Conservation (phyloP, 106 monocot species). For the Dendrobium catenatum region DNA sequence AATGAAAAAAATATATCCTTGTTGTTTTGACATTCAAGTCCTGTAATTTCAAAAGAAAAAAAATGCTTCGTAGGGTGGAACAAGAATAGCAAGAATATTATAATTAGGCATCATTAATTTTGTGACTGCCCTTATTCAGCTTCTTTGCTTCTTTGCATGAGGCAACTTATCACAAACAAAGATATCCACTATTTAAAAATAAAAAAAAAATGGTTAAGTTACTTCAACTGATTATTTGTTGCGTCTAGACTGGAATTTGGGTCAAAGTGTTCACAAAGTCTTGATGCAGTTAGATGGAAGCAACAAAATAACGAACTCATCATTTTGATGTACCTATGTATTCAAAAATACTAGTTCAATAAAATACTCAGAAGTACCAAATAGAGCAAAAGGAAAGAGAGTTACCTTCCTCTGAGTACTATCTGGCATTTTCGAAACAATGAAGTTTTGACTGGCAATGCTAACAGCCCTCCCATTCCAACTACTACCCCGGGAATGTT, state of each 20-base stretch:
- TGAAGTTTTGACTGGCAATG: conserved; percentile 16
- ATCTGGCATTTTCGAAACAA: conserved; percentile 52
- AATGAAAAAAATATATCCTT: too few relatives aligned
- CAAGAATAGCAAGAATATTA: too few relatives aligned
- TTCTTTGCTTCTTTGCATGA: not conserved
- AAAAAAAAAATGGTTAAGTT: not conserved
- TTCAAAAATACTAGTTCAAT: not conserved
- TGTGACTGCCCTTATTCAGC: not conserved
- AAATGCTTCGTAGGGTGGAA: too few relatives aligned
- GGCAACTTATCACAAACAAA: not conserved
- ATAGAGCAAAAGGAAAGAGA: conserved; percentile 5
- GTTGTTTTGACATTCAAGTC: too few relatives aligned
- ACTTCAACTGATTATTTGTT: not conserved
- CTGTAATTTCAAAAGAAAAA: too few relatives aligned
- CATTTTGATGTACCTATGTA: not conserved
- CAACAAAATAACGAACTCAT: not conserved
- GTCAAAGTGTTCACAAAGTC: not conserved
- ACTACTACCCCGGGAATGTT: conserved; percentile 53
- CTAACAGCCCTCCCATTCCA: conserved; percentile 43
- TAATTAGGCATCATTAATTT: not conserved
- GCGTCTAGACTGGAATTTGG: not conserved
- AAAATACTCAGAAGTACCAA: not conserved
- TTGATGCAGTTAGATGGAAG: not conserved
- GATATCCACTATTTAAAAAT: not conserved
- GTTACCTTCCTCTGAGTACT: conserved; percentile 79